Conservation (phyloP, 1,284 basidiomycete species). For the Melampsora americana region DNA sequence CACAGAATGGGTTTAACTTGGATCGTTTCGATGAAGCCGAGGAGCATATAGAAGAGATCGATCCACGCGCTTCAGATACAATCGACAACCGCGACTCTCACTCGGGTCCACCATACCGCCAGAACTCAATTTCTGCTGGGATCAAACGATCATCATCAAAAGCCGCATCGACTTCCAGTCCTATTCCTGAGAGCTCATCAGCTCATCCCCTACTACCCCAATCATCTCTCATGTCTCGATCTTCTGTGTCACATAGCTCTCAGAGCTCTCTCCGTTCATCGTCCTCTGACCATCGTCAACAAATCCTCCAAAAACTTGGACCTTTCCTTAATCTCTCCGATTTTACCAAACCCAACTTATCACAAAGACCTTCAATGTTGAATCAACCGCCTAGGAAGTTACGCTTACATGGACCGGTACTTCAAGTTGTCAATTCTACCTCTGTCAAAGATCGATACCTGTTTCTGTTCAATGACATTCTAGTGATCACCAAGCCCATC, state of each 20-base stretch:
- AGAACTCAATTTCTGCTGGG: not conserved
- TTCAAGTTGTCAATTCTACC: conserved; percentile 88
- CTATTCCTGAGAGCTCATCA: not conserved
- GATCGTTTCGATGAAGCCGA: not conserved
- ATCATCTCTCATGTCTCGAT: conserved; percentile 27
- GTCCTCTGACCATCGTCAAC: conserved; percentile 29
- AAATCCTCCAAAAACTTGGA: conserved; percentile 56
- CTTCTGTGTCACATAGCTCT: conserved; percentile 5
- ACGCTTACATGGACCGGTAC: conserved; percentile 74
- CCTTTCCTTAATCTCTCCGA: conserved; percentile 60
- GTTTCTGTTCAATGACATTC: conserved; percentile 88
- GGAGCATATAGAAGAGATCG: conserved; percentile 26
- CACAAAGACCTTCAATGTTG: conserved; percentile 64
- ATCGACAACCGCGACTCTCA: not conserved
- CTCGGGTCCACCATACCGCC: not conserved
- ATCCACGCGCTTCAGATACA: not conserved
- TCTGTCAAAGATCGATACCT: conserved; percentile 94
- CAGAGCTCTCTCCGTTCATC: conserved; percentile 17
- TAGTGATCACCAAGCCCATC: conserved; percentile 69
- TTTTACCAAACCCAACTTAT: conserved; percentile 56
- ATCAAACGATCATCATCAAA: conserved; percentile 31
- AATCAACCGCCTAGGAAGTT: conserved; percentile 83
- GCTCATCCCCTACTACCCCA: not conserved
- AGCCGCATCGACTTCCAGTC: conserved; percentile 17
- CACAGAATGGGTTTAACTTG: not conserved